Percentiles rank a stretch among this genome's conserved stretches.
These are phyloP conservation scores for Penicillium palitans DNA, from an alignment of 2,329 filamentous ascomycete genomes.

Conservation along the genomic window DNA sequence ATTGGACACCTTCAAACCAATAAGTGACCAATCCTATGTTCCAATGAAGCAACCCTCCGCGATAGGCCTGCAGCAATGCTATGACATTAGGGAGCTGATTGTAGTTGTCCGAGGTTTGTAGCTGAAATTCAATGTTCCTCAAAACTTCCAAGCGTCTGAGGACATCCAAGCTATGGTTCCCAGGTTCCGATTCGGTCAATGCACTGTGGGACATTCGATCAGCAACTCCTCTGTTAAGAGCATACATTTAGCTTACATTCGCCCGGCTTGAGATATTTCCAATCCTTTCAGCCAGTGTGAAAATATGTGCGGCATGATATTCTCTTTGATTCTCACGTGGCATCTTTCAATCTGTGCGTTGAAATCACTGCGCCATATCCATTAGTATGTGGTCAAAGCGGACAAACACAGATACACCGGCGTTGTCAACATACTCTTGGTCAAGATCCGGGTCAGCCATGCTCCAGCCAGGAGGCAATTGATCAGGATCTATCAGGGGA, in stretches of 20 bases:
- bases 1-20: constrained; percentile 8
- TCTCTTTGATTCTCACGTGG: not conserved
- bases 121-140: not conserved
- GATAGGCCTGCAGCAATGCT: constrained; percentile 6
- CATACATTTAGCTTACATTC: not conserved
- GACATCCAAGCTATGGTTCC: not conserved
- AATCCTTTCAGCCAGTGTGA: not conserved
- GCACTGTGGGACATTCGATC: not conserved
- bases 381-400: not conserved
- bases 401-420: not conserved
- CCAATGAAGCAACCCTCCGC: not conserved
- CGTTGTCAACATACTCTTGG: not conserved
- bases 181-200: not conserved
- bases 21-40: constrained; percentile 4
- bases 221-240: not conserved
- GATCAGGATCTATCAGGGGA: not conserved
- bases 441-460: not conserved
- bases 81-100: constrained; percentile 5
- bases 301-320: constrained; percentile 3
- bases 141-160: not conserved
- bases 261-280: not conserved
- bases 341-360: constrained; percentile 6
- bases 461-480: not conserved
- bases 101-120: not conserved
- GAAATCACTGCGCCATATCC: not conserved